Percentiles rank a stretch among this genome's conserved stretches.
Evolutionary conservation across 2,329 filamentous ascomycete species (phyloP).

Genomic region (Conoideocrella luteorostrata): DNA sequence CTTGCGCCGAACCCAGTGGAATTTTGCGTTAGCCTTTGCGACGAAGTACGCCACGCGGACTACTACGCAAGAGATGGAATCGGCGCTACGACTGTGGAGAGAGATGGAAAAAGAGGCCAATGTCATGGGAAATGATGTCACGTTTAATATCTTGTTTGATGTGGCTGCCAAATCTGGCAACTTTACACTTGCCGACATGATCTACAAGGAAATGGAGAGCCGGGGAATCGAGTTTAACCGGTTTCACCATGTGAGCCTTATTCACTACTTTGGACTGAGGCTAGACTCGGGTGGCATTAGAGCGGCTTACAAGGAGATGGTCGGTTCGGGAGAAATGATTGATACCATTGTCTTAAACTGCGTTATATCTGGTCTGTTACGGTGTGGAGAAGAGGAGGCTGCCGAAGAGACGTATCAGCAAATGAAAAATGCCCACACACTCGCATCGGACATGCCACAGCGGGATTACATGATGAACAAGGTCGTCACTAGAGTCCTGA

Average conservation of each 20-base stretch:
- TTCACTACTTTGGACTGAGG: slow-evolving; percentile 75
- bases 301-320: slow-evolving; percentile 72
- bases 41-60: slow-evolving; percentile 59
- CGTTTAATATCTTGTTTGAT: slow-evolving; percentile 90
- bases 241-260: slow-evolving; percentile 73
- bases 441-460: slow-evolving; percentile 32
- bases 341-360: slow-evolving; percentile 84
- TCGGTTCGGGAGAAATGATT: slow-evolving; percentile 79
- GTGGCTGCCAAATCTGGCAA: slow-evolving; percentile 80
- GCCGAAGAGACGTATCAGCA: slow-evolving; percentile 76
- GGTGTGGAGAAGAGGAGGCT: slow-evolving; percentile 66
- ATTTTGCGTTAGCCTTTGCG: slow-evolving; percentile 72
- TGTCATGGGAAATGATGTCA: slow-evolving; percentile 64
- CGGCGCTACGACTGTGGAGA: slow-evolving; percentile 72
- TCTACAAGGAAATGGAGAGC: slow-evolving; percentile 71
- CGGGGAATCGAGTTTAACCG: slow-evolving; percentile 66
- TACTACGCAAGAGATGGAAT: slow-evolving; percentile 51
- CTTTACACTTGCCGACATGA: slow-evolving; percentile 74
- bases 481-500: slow-evolving; percentile 48
- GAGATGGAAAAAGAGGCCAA: slow-evolving; percentile 77
- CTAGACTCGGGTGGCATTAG: slow-evolving; percentile 68
- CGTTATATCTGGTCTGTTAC: slow-evolving; percentile 72
- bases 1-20: slow-evolving; percentile 69
- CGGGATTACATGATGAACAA: slow-evolving; percentile 40
- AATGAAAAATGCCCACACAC: slow-evolving; percentile 63